Percentiles rank a stretch among this genome's conserved stretches.
These are phyloP conservation scores for Penicillium verrucosum DNA, from an alignment of 2,329 filamentous ascomycete genomes.

Conservation along the genomic window DNA sequence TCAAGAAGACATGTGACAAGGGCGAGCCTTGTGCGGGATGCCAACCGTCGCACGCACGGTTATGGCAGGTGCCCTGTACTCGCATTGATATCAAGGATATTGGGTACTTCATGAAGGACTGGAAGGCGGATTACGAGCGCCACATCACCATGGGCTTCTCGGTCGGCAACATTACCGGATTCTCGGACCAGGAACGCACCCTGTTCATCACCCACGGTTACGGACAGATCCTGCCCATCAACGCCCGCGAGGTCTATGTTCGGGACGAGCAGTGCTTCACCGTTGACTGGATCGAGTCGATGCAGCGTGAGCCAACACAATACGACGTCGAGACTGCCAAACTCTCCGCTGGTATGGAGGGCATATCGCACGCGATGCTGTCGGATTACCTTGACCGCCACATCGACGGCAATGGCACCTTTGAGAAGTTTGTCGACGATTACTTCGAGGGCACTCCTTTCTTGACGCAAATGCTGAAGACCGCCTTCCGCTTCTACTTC, in stretches of 20 bases:
- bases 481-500: constrained; percentile 86
- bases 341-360: constrained; percentile 83
- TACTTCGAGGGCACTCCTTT: constrained; percentile 96
- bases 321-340: constrained; percentile 86
- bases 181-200: constrained; percentile 59
- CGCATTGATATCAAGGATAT: constrained; percentile 99
- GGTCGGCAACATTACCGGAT: constrained; percentile 91
- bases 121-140: constrained; percentile 94
- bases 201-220: constrained; percentile 97
- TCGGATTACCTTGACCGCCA: constrained; percentile 94
- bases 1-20: constrained; percentile 99
- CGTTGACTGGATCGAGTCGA: constrained; percentile 87
- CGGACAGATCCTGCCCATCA: constrained; percentile 86
- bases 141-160: constrained; percentile 84
- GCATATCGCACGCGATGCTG: constrained; percentile 74
- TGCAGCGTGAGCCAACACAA: constrained; percentile 69
- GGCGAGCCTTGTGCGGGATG: constrained; percentile 94
- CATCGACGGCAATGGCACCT: constrained; percentile 83
- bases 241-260: constrained; percentile 89
- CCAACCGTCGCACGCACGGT: constrained; percentile 87
- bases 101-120: constrained; percentile 98
- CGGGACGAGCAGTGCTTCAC: constrained; percentile 89
- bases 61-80: constrained; percentile 97
- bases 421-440: constrained; percentile 90
- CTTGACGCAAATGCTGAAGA: constrained; percentile 93